These are phyloP conservation scores for Fusarium nygamai DNA, from an alignment of 2,329 filamentous ascomycete species.

Conservation along the genomic window DNA sequence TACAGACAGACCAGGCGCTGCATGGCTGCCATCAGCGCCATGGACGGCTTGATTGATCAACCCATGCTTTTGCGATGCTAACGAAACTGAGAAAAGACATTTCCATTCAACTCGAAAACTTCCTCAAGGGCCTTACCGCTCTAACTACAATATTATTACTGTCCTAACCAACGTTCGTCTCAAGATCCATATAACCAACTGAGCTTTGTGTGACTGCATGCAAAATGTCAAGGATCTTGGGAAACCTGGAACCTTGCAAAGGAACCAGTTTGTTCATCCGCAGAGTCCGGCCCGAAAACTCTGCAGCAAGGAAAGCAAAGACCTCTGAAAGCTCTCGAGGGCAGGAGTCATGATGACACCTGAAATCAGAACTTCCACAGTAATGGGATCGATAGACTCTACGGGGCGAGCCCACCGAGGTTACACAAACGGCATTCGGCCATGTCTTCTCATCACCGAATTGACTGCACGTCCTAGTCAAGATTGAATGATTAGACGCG, in stretches of 20 bases:
- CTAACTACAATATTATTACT: neutral
- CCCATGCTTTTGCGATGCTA: slow-evolving; percentile 63
- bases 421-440: neutral
- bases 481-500: neutral
- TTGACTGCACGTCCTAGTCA: too few relatives aligned
- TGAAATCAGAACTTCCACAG: slow-evolving; percentile 53
- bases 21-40: neutral
- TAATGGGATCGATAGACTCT: neutral
- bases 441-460: neutral
- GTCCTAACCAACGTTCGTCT: neutral
- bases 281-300: slow-evolving; percentile 63
- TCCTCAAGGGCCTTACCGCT: neutral
- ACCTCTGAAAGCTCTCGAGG: slow-evolving; percentile 63
- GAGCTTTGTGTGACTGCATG: neutral
- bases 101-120: neutral
- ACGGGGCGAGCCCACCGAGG: neutral
- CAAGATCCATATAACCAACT: neutral
- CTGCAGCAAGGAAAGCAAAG: slow-evolving; percentile 65
- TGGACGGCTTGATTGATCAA: slow-evolving; percentile 56
- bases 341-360: slow-evolving; percentile 59
- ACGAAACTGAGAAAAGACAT: slow-evolving; percentile 65
- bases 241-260: slow-evolving; percentile 55
- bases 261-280: slow-evolving; percentile 61
- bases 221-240: slow-evolving; percentile 42
- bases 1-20: neutral